These are phyloP conservation scores for Lagerstroemia speciosa DNA, from an alignment of 345 rosid species.

Conservation along the genomic window DNA sequence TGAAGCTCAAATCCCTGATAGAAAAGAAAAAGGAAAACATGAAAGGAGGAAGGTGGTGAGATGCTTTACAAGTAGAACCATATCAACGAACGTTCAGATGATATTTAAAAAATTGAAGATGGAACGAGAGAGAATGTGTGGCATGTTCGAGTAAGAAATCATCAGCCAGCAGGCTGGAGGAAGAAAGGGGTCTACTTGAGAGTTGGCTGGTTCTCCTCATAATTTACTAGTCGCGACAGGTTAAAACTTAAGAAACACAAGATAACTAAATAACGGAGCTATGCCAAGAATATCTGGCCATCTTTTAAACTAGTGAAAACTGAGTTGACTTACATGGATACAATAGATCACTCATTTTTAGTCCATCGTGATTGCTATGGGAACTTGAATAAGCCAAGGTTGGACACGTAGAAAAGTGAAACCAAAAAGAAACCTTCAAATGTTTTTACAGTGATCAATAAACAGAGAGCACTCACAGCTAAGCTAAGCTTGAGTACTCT, in stretches of 20 bases:
- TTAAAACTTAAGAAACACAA: no score
- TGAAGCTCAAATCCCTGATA: conserved; percentile 56
- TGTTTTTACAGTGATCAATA: not conserved
- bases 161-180: no score
- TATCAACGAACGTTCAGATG: not conserved
- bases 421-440: not conserved
- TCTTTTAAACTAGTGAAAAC: no score
- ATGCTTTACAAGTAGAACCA: not conserved
- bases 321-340: no score
- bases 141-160: not conserved
- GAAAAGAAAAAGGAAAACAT: conserved; percentile 1
- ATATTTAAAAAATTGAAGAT: not conserved
- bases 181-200: no score
- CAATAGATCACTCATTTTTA: not conserved
- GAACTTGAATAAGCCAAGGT: not conserved
- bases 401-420: not conserved
- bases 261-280: no score
- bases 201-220: no score
- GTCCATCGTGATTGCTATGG: not conserved
- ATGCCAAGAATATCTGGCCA: no score
- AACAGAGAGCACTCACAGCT: conserved; percentile 28
- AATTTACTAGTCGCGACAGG: no score
- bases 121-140: not conserved
- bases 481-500: conserved; percentile 41
- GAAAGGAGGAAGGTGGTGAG: not conserved